These are phyloP conservation scores for Termitomyces eurrhizus DNA, from an alignment of 768 basidiomycete species.

Conservation along the genomic window DNA sequence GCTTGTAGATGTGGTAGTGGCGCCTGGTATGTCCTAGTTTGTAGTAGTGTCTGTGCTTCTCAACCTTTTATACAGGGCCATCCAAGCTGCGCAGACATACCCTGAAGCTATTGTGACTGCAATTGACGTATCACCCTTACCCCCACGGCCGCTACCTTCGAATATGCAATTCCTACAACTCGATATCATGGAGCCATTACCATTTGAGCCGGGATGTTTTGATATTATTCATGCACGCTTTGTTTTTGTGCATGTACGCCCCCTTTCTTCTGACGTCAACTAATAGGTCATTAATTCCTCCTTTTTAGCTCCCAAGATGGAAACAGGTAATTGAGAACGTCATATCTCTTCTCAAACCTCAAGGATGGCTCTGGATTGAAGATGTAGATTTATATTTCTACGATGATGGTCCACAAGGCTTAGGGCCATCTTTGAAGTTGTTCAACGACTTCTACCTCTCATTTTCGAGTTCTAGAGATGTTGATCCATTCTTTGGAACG, in stretches of 20 bases:
- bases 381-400: conserved; percentile 1
- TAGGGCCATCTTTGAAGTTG: background rate
- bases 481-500: conserved; percentile 6
- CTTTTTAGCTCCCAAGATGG: background rate
- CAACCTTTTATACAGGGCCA: background rate
- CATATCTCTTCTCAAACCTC: conserved; percentile 2
- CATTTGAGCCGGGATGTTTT: background rate
- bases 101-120: conserved; percentile 8
- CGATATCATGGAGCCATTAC: background rate
- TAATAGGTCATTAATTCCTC: too few species aligned
- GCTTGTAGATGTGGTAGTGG: background rate
- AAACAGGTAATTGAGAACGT: background rate
- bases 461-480: background rate
- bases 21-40: conserved; percentile 1
- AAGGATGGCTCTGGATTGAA: conserved; percentile 10
- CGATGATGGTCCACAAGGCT: background rate
- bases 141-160: background rate
- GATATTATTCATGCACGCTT: conserved; percentile 1
- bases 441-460: conserved; percentile 3
- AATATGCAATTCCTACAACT: conserved; percentile 6
- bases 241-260: background rate
- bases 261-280: background rate
- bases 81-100: conserved; percentile 5
- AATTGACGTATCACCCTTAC: conserved; percentile 7
- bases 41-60: background rate